A percentile compares a stretch with the other conserved stretches of the same genome.
Conservation (phyloP, 2,329 filamentous ascomycete genomes). For the Ophiostoma triangulosporum region DNA sequence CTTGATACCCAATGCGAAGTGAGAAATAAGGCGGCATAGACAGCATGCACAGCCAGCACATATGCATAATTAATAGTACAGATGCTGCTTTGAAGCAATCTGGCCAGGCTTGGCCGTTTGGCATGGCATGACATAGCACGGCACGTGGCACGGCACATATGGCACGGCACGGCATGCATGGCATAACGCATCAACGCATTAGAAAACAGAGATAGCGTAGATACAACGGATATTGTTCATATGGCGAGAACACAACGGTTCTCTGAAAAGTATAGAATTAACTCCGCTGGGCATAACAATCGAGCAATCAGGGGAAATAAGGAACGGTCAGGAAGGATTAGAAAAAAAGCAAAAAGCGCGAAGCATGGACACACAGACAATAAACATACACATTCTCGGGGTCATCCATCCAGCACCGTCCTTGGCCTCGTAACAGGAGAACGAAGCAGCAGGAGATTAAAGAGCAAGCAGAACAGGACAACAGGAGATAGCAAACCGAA, state of each 20-base stretch:
- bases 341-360: not conserved
- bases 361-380: not conserved
- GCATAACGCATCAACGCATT: no score
- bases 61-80: no score
- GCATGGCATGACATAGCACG: not conserved
- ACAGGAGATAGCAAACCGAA: not conserved
- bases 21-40: no score
- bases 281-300: not conserved
- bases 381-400: not conserved
- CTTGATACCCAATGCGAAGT: no score
- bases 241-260: not conserved
- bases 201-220: not conserved
- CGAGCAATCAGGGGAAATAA: not conserved
- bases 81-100: no score
- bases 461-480: not conserved
- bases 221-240: not conserved
- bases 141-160: no score
- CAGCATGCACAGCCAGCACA: no score
- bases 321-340: not conserved
- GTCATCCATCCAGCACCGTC: not conserved
- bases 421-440: slow-evolving; percentile 1
- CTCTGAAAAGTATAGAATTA: not conserved
- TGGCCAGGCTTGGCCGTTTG: no score
- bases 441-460: not conserved
- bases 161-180: no score